Evolutionary conservation across 192 early-diverging fungal genomes (phyloP).

Genomic region (Mortierella alpina): DNA sequence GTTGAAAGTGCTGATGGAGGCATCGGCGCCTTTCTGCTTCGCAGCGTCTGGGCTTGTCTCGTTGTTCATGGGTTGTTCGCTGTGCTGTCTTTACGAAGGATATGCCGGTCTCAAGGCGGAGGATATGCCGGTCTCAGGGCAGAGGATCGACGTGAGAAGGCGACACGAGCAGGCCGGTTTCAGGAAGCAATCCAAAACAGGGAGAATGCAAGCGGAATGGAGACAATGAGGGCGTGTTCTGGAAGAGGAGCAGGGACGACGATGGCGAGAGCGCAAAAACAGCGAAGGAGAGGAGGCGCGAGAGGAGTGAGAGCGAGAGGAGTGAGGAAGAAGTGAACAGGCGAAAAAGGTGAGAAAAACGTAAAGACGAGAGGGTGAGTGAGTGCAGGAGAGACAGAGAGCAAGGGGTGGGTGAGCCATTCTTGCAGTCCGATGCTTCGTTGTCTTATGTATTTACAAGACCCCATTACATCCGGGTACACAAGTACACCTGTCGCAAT

Average conservation of each 20-base stretch:
- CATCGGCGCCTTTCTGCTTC: constrained; percentile 37
- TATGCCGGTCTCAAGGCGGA: background rate
- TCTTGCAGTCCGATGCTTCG: too few species aligned
- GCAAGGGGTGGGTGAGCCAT: background rate
- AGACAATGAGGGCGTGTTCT: background rate
- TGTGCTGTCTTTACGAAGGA: background rate
- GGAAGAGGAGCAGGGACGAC: background rate
- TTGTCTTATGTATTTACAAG: too few species aligned
- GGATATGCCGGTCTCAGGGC: background rate
- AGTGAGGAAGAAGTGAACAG: background rate
- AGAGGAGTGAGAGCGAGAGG: background rate
- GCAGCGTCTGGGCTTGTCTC: background rate
- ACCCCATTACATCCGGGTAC: too few species aligned
- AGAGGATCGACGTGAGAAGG: too few species aligned
- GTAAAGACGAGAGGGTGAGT: background rate
- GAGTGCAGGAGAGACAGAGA: background rate
- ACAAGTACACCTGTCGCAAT: too few species aligned
- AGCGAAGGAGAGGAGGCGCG: background rate
- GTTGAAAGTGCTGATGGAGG: constrained; percentile 72
- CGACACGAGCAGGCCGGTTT: too few species aligned
- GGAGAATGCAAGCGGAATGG: too few species aligned
- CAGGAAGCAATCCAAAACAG: too few species aligned
- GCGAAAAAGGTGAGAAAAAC: constrained; percentile 1
- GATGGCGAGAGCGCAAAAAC: background rate
- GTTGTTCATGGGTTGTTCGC: background rate